phyloP scores from a whole-genome alignment of 1,139 yeast genomes.

The Pichia kudriavzevii region DNA sequence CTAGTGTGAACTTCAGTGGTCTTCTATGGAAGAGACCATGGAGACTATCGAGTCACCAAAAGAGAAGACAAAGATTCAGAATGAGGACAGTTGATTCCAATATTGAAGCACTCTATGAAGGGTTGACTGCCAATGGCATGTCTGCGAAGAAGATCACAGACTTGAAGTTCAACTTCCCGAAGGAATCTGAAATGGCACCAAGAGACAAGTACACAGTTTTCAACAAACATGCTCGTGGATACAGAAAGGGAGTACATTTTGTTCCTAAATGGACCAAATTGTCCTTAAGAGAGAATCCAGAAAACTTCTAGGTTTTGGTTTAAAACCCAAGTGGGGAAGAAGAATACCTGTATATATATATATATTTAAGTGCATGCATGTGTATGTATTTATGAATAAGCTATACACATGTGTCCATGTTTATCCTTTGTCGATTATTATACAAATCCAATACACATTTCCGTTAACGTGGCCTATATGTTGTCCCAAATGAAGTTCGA shows the following conservation, averaged over 20 bases:
- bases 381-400: too few relatives aligned
- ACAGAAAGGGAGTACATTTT: conserved; percentile 82
- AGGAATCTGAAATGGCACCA: conserved; percentile 71
- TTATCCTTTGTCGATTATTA: too few relatives aligned
- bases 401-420: too few relatives aligned
- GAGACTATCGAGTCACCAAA: conserved; percentile 75
- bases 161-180: conserved; percentile 56
- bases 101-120: conserved; percentile 60
- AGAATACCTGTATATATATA: too few relatives aligned
- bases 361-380: too few relatives aligned
- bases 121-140: conserved; percentile 44
- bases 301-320: conserved; percentile 50
- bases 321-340: too few relatives aligned
- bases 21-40: conserved; percentile 77
- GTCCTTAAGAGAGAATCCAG: conserved; percentile 75
- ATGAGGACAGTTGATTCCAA: conserved; percentile 75
- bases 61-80: conserved; percentile 75
- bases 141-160: conserved; percentile 47
- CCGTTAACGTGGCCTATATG: conserved; percentile 27
- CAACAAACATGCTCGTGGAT: conserved; percentile 63
- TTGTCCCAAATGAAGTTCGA: conserved; percentile 71
- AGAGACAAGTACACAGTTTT: conserved; percentile 85
- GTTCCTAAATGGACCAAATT: conserved; percentile 88
- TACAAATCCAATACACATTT: too few relatives aligned
- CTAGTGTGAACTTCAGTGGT: conserved; percentile 66